These are phyloP conservation scores for Cornus controversa DNA, from an alignment of 148 eudicot species.

Conservation along the genomic window DNA sequence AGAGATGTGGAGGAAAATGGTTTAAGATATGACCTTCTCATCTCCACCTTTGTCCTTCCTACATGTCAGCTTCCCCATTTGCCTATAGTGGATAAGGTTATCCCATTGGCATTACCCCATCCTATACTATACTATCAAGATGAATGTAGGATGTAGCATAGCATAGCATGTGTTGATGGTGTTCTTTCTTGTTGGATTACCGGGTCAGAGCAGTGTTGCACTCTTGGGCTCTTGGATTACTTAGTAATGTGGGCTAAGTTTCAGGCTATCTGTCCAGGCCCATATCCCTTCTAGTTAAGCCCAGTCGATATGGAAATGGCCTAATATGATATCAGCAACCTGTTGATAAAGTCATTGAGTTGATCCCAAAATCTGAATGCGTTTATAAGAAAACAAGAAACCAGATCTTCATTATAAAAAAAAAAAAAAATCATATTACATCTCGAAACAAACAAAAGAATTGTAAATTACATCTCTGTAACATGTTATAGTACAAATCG, in stretches of 20 bases:
- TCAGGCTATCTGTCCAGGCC: neutral
- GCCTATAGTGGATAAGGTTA: conserved; percentile 42
- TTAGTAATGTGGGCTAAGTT: neutral
- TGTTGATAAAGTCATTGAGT: no score
- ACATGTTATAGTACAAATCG: neutral
- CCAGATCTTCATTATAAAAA: no score
- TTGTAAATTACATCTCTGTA: neutral
- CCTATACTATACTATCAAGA: neutral
- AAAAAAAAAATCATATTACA: no score
- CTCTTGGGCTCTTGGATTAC: no score
- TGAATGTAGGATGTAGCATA: no score
- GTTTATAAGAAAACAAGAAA: no score
- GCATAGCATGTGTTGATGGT: no score
- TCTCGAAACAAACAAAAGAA: neutral
- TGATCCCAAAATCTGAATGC: no score
- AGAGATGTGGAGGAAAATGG: conserved; percentile 17
- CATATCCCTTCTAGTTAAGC: neutral
- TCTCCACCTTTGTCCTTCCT: conserved; percentile 16
- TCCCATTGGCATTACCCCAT: conserved; percentile 19
- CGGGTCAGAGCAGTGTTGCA: no score
- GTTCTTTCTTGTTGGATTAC: neutral
- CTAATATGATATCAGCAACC: no score
- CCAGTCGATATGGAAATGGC: neutral
- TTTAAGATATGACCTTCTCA: conserved; percentile 2
- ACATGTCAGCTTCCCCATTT: conserved; percentile 32